These are phyloP conservation scores for Nicotiana otophora DNA, from an alignment of 257 asterid genomes.

Conservation along the genomic window DNA sequence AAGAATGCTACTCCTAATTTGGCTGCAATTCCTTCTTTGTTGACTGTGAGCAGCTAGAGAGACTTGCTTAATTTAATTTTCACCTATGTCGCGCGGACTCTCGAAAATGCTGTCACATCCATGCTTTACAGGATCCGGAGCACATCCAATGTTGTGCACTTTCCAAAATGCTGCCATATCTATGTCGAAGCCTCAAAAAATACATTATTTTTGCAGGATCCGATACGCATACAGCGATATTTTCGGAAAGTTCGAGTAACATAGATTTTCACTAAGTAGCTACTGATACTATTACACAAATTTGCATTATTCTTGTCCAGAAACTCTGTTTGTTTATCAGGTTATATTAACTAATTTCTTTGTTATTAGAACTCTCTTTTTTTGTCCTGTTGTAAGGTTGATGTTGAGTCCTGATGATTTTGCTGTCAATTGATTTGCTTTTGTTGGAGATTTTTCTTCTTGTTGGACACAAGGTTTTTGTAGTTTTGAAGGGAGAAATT, in stretches of 20 bases:
- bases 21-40: slow-evolving; percentile 79
- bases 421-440: not conserved
- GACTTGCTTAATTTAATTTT: not conserved
- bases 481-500: not conserved
- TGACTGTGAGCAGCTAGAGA: slow-evolving; percentile 61
- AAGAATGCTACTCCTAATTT: slow-evolving; percentile 70
- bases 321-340: slow-evolving; percentile 1
- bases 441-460: not conserved
- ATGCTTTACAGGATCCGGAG: too few relatives aligned
- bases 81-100: too few relatives aligned
- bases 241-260: too few relatives aligned
- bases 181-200: too few relatives aligned
- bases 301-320: not conserved
- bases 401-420: not conserved
- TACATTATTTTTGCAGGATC: too few relatives aligned
- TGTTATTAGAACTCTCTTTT: not conserved
- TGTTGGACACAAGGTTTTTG: not conserved
- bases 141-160: too few relatives aligned
- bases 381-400: not conserved
- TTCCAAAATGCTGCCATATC: too few relatives aligned
- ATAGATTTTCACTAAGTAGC: not conserved
- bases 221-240: too few relatives aligned
- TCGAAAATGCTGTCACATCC: too few relatives aligned
- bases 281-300: not conserved
- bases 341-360: not conserved